Evolutionary conservation across 2,329 filamentous ascomycete genomes (phyloP), one percentile per base, ranked within the genome.

Genomic region (Penicillium sp.): DNA sequence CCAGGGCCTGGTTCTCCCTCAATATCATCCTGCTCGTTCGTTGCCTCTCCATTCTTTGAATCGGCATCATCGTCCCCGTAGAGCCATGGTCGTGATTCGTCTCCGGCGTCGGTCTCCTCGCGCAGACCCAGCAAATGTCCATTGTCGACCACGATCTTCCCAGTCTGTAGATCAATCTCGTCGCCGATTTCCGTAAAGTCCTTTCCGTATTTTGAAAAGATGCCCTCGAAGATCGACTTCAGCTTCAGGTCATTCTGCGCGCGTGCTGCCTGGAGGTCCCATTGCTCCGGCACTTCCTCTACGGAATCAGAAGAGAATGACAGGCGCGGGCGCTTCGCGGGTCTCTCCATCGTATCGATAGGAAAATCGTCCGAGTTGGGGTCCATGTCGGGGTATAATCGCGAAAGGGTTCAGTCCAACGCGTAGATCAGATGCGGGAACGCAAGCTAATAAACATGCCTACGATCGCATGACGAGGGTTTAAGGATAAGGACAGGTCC

Each of bases 121-220:
- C 72, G 61, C 77, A 88, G 81, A 61, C 79, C 66, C 41, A 78
- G 66, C 42, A 96, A 66, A 70, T 97, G 93, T 0, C 93, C 91
- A 74, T 95, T 93, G 67, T 97, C 79, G 46, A 96, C 83, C n/a
- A 95, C 77, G 38, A 97, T 82, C 48, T 87, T 76, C 44, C 88
- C 89, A 0, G 87, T 91, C 40, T 76, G 74, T 46, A 95, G 74
- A 66, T 97, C 88, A 59, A 97, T 89, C 70, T 95, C 89, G 67
- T 97, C 91, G 44, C 85, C 89, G 41, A 91, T 77, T 4, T 84
- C 86, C 1, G 82, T 82, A 61, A 95, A 95, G 64, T 96, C 86
- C 54, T 77, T 83, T 43, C 78, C 83, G 65, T 95, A 96, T 67
- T 95, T 96, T 50, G 85, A 80, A 64, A 95, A 95, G 45, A 97